Evolutionary conservation across 495 filamentous ascomycete genomes (phyloP), one percentile per base, ranked within the genome.

Genomic region (Letharia lupina): DNA sequence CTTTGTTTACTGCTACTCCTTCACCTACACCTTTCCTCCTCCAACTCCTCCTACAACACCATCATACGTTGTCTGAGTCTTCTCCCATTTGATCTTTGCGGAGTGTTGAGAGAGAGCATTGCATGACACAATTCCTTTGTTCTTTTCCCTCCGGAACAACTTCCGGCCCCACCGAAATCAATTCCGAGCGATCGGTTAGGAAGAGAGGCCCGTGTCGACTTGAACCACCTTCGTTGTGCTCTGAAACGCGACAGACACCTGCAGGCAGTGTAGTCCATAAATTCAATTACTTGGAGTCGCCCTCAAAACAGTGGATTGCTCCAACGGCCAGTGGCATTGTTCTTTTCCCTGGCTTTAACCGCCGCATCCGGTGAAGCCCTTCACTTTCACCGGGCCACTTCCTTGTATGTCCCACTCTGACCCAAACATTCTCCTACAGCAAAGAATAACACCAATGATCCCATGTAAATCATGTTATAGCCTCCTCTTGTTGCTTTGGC

Each of bases 331-430:
- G 11, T 56, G 9, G 0, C 52, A 7, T 56, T 56, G 52, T 56
- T 56, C 52, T 56, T 18, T 52, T 48, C 20, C 20, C 2, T 42
- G 23, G 4, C 1, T 4, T 11, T 7, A 0, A 52, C 28, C 3
- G 31, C 52, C 31, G 52, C 52, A 56, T 2, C 37, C 20, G 20
- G 44, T 15, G 12, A 15, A 54, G 41, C 15, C 33, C 45, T 52
- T 63, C 61, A 63, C 45, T 50, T n/a, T 31, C 31, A 31, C 42
- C 40, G 23, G 31, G 61, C 33, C 33, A 20, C 31, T 63, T 63
- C 61, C 61, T 61, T 18, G 52, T 56, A 56, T 3, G 52, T 56
- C 12, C 31, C 31, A 15, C 31, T 28, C 52, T 56, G 52, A 56
- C 52, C 28, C 28, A 35, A 56, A 13, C 10, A 18, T 5, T 31